Base-by-base conservation (phyloP, 169 alveolate genomes). In the Cytauxzoon felis region DNA sequence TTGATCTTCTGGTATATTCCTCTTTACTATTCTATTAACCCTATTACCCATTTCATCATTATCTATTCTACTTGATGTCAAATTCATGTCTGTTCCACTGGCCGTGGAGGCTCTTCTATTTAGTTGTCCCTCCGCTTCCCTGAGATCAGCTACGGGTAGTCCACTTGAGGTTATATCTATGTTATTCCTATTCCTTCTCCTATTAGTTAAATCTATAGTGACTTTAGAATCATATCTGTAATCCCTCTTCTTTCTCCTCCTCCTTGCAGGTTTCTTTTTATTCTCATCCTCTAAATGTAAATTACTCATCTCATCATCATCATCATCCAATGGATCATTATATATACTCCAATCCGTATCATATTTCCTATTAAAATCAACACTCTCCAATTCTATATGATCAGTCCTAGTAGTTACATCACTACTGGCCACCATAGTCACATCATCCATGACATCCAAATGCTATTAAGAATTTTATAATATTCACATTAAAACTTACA, bases 291-390 rank as follows among this genome's bases (percentile, higher is more conserved):
- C n/a, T 8, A 53, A 23, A 13, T 27, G 6, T 26, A 53, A 53
- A 23, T 5, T 3, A 7, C 32, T 11, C 3, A 16, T 3, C 6
- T 3, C 53, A 49, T 49, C 32, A 16, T 6, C 3, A 5, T 50
- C 63, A 8, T 53, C 63, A 13, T 26, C 24, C 13, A 73, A 56
- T 19, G 83, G 78, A 48, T 73, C 83, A 32, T 73, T 73, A 59
- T 57, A 59, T 11, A 73, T 62, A 43, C 68, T 67, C 83, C 83
- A 73, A 43, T 73, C 83, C 38, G 64, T 53, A 40, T 73, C 83
- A 42, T 73, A 73, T 40, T 27, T 73, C 0, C 49, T 56, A 2
- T 33, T 11, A 41, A 34, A 73, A 24, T 62, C 73, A 13, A 63
- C 64, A 0, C 57, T 62, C 40, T 33, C 38, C 16, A 62, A 40